These are phyloP conservation scores for Kewa caespitosa DNA, from an alignment of 179 eudicot species.

Conservation along the genomic window DNA sequence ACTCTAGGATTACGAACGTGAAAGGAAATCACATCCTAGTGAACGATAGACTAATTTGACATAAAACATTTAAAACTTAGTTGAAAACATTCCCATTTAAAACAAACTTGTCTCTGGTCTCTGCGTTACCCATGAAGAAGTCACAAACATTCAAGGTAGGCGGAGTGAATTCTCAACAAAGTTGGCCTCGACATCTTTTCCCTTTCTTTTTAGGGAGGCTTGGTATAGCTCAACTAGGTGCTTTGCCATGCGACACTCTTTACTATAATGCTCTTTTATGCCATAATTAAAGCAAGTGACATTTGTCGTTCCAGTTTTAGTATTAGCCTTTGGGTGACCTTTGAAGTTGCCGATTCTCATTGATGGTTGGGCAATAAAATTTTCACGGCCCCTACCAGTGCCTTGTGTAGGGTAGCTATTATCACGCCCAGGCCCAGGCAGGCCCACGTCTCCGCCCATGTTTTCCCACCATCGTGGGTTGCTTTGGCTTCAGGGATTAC, in stretches of 20 bases:
- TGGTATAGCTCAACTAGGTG: not conserved
- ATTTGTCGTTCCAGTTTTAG: not conserved
- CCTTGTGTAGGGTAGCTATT: no score
- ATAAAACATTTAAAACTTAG: not conserved
- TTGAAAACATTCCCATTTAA: not conserved
- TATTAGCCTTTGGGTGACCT: not conserved
- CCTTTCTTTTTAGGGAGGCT: not conserved
- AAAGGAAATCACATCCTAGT: not conserved
- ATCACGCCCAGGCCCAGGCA: no score
- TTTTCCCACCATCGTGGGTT: not conserved
- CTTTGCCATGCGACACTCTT: not conserved
- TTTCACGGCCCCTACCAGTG: not conserved
- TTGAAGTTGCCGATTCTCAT: not conserved
- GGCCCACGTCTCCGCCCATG: not conserved
- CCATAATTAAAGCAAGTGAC: not conserved
- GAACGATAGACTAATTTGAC: not conserved
- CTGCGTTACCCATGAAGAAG: not conserved
- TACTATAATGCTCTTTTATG: not conserved
- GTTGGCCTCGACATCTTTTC: not conserved
- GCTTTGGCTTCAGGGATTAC: not conserved
- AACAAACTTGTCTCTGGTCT: not conserved
- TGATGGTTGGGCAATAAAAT: not conserved
- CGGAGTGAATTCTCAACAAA: not conserved
- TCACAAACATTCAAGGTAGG: not conserved
- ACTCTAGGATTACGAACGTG: no score